phyloP scores from a whole-genome alignment of 805 yeast species.

The Candida sithepensis region DNA sequence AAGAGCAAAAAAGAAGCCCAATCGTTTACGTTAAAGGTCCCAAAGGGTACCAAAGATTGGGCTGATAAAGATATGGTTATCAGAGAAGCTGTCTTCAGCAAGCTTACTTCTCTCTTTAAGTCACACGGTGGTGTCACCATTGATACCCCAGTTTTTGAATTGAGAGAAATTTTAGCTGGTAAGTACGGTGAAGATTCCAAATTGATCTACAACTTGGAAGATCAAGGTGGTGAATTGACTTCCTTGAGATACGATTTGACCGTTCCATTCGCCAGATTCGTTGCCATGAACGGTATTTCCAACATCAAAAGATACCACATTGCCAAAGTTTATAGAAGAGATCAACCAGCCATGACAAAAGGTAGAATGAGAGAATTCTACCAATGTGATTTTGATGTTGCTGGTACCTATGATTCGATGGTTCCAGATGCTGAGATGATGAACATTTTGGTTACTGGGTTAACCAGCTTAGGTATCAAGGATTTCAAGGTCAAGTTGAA shows the following conservation, averaged over 20 bases:
- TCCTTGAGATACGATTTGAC: conserved; percentile 95
- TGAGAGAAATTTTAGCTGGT: conserved; percentile 92
- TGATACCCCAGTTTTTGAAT: conserved; percentile 97
- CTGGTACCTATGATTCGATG: conserved; percentile 91
- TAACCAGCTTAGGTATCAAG: conserved; percentile 74
- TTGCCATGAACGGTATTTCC: conserved; percentile 91
- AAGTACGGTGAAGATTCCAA: conserved; percentile 99
- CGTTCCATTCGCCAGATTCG: conserved; percentile 96
- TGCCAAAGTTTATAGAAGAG: conserved; percentile 98
- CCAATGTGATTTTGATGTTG: conserved; percentile 97
- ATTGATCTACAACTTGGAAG: conserved; percentile 91
- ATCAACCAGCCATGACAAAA: conserved; percentile 99
- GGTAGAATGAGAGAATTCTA: conserved; percentile 99
- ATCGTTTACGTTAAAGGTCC: conserved; percentile 82
- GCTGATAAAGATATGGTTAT: conserved; percentile 96
- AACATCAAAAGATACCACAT: conserved; percentile 92
- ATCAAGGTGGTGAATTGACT: conserved; percentile 97
- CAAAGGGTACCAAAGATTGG: conserved; percentile 98
- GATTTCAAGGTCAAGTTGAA: conserved; percentile 91
- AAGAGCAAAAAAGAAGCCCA: conserved; percentile 44
- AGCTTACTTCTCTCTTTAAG: conserved; percentile 73
- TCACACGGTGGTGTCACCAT: conserved; percentile 98
- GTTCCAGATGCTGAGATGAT: conserved; percentile 93
- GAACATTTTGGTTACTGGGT: conserved; percentile 78
- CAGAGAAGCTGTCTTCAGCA: conserved; percentile 79